phyloP scores from a whole-genome alignment of 768 basidiomycete genomes.

The Russula ochroleuca region DNA sequence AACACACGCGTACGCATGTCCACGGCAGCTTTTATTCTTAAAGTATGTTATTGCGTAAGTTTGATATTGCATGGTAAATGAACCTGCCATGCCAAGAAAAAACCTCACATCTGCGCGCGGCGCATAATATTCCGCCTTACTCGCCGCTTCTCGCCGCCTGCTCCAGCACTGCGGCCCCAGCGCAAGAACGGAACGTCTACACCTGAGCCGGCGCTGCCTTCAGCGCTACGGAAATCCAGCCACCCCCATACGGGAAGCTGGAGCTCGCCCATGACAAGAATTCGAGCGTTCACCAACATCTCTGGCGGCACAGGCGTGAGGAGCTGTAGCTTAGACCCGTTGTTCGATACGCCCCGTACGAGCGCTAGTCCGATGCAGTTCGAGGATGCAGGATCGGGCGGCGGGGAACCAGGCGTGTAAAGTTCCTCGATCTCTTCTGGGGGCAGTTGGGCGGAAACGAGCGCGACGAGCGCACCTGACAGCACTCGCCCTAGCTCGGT shows the following conservation, averaged over 20 bases:
- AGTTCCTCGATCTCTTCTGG: constrained; percentile 35
- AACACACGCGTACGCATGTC: too few species aligned
- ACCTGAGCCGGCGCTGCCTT: constrained; percentile 50
- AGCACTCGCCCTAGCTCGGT: constrained; percentile 67
- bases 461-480: constrained; percentile 75
- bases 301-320: constrained; percentile 67
- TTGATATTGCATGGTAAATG: neutral
- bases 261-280: constrained; percentile 81
- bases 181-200: constrained; percentile 70
- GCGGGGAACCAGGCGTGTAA: constrained; percentile 53
- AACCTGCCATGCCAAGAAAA: neutral
- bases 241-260: constrained; percentile 86
- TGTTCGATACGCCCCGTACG: constrained; percentile 46
- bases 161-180: constrained; percentile 64
- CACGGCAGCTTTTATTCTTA: too few species aligned
- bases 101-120: constrained; percentile 57
- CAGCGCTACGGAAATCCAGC: constrained; percentile 58
- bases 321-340: constrained; percentile 52
- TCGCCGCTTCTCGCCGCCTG: constrained; percentile 66
- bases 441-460: constrained; percentile 41
- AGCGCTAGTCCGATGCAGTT: constrained; percentile 73
- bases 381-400: constrained; percentile 57
- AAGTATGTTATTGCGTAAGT: neutral
- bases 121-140: constrained; percentile 88
- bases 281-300: constrained; percentile 41